A percentile compares a stretch with the other conserved stretches of the same genome.
phyloP scores from a whole-genome alignment of 371 early-diverging fungal genomes.

The Mortierella sp. region DNA sequence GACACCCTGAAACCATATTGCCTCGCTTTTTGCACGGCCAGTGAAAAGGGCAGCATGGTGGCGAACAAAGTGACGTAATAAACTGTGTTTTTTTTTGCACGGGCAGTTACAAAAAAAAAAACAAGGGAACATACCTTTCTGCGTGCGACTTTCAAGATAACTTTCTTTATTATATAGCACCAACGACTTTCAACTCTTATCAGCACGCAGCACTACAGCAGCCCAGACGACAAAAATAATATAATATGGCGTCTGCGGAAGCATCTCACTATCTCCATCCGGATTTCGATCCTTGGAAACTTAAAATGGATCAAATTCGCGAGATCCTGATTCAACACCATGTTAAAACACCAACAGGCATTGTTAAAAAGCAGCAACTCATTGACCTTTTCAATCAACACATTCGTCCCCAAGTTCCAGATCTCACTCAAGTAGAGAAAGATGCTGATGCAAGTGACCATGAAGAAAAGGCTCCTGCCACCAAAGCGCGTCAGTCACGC shows the following conservation, averaged over 20 bases:
- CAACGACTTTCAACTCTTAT: neutral
- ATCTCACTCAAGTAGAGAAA: conserved; percentile 8
- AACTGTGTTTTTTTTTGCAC: neutral
- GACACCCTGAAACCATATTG: too few relatives aligned
- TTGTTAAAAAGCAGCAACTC: conserved; percentile 46
- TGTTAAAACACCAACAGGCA: conserved; percentile 42
- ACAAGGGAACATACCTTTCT: neutral
- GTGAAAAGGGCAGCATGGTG: neutral
- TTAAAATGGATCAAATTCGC: conserved; percentile 53
- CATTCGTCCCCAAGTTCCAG: conserved; percentile 39
- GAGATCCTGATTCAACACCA: conserved; percentile 46
- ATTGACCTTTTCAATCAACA: conserved; percentile 48
- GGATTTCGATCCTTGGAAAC: conserved; percentile 50
- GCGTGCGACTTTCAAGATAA: too few relatives aligned
- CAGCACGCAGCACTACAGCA: neutral
- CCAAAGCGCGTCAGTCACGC: conserved; percentile 11
- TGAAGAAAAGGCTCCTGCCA: neutral
- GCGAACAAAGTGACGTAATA: neutral
- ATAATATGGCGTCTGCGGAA: conserved; percentile 25
- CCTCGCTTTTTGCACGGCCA: too few relatives aligned
- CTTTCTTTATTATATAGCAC: too few relatives aligned
- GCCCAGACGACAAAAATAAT: neutral
- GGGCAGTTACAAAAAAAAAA: too few relatives aligned
- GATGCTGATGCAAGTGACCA: conserved; percentile 5
- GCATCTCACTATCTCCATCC: conserved; percentile 50